These are phyloP conservation scores for Heterobasidion irregulare DNA, from an alignment of 1,284 basidiomycete genomes.

Conservation along the genomic window DNA sequence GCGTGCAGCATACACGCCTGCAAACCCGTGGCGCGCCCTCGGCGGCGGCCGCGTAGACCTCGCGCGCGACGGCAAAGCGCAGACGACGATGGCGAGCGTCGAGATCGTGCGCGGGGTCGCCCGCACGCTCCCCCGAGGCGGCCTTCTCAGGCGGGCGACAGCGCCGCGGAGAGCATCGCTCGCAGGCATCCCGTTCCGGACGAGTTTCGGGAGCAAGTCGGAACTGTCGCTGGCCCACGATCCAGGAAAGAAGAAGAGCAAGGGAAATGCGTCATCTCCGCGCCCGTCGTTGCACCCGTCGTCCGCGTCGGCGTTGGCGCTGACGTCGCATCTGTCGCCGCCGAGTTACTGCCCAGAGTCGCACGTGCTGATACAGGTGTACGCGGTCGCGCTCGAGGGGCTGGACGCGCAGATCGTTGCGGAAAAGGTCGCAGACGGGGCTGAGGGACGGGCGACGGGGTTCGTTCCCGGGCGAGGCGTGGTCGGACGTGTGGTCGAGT, in stretches of 20 bases:
- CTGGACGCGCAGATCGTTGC: constrained; percentile 60
- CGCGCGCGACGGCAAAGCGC: constrained; percentile 66
- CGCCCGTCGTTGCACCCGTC: constrained; percentile 23
- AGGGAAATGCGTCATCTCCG: constrained; percentile 16
- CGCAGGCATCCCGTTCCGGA: not conserved
- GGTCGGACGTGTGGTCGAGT: constrained; percentile 72
- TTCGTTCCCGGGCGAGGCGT: constrained; percentile 80
- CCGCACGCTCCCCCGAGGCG: constrained; percentile 2
- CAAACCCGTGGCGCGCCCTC: constrained; percentile 24
- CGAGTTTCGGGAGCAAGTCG: constrained; percentile 12
- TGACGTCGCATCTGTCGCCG: constrained; percentile 63
- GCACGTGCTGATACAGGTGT: constrained; percentile 76
- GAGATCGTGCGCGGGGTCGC: constrained; percentile 66
- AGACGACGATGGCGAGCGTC: constrained; percentile 80
- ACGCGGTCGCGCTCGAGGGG: constrained; percentile 74
- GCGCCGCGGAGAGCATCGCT: not conserved
- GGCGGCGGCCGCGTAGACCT: constrained; percentile 53
- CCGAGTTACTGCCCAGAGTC: constrained; percentile 61
- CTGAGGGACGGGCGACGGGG: constrained; percentile 30
- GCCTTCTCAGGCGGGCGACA: constrained; percentile 6
- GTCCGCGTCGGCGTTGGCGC: constrained; percentile 21
- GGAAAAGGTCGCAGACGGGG: constrained; percentile 27
- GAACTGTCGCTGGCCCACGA: constrained; percentile 15
- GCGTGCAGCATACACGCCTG: constrained; percentile 36
- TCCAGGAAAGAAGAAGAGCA: constrained; percentile 26